A percentile compares a stretch with the other conserved stretches of the same genome.
Evolutionary conservation across 257 asterid species (phyloP).

Genomic region (Solanum acaule): DNA sequence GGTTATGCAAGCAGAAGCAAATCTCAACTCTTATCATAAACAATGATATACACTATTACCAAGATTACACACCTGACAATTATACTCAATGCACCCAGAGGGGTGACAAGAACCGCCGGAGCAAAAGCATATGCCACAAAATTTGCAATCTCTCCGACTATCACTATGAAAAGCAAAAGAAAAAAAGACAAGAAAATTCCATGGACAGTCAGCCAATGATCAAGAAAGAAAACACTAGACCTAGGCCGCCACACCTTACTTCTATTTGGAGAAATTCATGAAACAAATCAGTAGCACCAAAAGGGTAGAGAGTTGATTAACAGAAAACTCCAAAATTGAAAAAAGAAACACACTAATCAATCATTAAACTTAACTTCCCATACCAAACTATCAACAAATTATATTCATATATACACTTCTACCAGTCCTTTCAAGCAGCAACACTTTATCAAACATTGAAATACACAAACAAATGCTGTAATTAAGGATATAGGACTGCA

Average conservation of each 20-base stretch:
- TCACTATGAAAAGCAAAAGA: conserved; percentile 37
- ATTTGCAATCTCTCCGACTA: conserved; percentile 75
- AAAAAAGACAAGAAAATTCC: neutral
- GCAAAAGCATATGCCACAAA: conserved; percentile 92
- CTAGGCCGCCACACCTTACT: neutral
- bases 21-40: neutral
- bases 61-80: conserved; percentile 51
- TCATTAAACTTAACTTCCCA: neutral
- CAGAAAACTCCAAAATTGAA: neutral
- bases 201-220: neutral
- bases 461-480: neutral
- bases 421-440: neutral
- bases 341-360: neutral
- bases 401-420: neutral
- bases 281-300: neutral
- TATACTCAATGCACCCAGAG: conserved; percentile 87
- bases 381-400: neutral
- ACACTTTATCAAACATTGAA: neutral
- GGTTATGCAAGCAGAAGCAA: neutral
- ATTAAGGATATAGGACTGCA: neutral
- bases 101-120: conserved; percentile 90
- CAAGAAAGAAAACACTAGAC: neutral
- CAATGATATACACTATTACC: neutral
- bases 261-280: neutral
- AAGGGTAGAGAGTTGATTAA: neutral